These are phyloP conservation scores for Ceratobasidium sp. DNA, from an alignment of 1,284 basidiomycete genomes.

Conservation along the genomic window DNA sequence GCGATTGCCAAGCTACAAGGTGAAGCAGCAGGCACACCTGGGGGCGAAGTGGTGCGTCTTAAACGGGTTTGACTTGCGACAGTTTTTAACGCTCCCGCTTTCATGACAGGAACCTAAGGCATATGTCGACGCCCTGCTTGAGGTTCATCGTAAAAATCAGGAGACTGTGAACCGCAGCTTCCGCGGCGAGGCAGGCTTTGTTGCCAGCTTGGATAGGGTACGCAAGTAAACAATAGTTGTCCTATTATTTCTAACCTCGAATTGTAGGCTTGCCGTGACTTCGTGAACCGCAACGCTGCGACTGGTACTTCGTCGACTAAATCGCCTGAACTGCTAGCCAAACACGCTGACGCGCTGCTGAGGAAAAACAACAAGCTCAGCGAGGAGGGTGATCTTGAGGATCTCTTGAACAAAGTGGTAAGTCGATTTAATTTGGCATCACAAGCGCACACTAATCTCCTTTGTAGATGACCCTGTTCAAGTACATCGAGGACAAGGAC, in stretches of 20 bases:
- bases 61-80: neutral
- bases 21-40: conserved; percentile 69
- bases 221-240: conserved; percentile 38
- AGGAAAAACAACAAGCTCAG: conserved; percentile 97
- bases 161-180: conserved; percentile 93
- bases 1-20: conserved; percentile 88
- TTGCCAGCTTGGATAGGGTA: conserved; percentile 87
- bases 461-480: conserved; percentile 95
- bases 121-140: conserved; percentile 93
- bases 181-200: conserved; percentile 94
- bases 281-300: conserved; percentile 95
- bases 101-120: conserved; percentile 77
- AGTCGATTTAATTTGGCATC: conserved; percentile 54
- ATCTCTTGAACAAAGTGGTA: conserved; percentile 91
- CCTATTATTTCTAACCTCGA: neutral
- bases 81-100: conserved; percentile 51
- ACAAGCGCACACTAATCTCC: neutral
- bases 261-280: conserved; percentile 91
- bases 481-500: conserved; percentile 99
- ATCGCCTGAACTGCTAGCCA: conserved; percentile 95
- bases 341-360: conserved; percentile 91
- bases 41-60: conserved; percentile 69
- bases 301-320: conserved; percentile 87
- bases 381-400: conserved; percentile 92
- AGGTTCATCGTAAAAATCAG: conserved; percentile 93